phyloP scores from a whole-genome alignment of 179 eudicot genomes.

The Silene noctiflora region DNA sequence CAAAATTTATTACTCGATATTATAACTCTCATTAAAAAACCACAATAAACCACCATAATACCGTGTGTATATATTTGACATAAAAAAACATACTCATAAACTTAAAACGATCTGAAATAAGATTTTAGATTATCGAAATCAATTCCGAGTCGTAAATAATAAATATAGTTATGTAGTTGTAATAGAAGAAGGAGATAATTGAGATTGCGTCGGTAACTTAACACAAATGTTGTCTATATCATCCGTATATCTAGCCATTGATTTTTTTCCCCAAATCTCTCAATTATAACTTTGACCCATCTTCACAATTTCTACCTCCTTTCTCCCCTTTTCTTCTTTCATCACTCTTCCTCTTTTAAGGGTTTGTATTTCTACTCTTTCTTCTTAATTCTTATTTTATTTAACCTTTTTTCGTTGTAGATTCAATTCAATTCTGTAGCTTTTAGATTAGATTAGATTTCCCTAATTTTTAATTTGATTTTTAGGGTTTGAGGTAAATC shows the following conservation, averaged over 20 bases:
- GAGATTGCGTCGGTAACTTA: too few species aligned
- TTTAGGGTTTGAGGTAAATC: background rate
- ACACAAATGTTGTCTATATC: background rate
- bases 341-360: conserved; percentile 16
- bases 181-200: too few species aligned
- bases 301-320: conserved; percentile 15
- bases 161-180: too few species aligned
- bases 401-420: background rate
- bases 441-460: background rate
- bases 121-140: too few species aligned
- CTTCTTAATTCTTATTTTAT: background rate
- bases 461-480: background rate
- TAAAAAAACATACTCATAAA: too few species aligned
- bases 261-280: conserved; percentile 26
- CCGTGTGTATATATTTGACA: too few species aligned
- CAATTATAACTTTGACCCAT: conserved; percentile 26
- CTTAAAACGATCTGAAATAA: too few species aligned
- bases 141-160: too few species aligned
- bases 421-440: conserved; percentile 1
- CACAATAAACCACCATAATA: too few species aligned
- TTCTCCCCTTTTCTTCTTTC: conserved; percentile 12
- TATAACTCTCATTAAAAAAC: too few species aligned
- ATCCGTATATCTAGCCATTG: background rate
- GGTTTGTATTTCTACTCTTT: conserved; percentile 27
- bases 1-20: too few species aligned